These are phyloP conservation scores for Leccinum aurantiacum DNA, from an alignment of 768 basidiomycete species.

Conservation along the genomic window DNA sequence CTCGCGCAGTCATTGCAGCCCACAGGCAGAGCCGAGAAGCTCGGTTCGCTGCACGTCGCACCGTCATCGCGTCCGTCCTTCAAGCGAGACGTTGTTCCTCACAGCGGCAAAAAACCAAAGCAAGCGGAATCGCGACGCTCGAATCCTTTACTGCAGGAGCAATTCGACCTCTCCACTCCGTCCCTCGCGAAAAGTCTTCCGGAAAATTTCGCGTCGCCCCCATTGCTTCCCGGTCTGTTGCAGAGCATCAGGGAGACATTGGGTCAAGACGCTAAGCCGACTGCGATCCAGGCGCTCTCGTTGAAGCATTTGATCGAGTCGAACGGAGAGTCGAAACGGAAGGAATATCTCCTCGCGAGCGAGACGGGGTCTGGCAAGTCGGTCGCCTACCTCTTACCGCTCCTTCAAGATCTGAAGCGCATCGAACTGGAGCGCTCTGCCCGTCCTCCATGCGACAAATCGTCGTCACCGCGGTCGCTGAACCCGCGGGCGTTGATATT, in stretches of 20 bases:
- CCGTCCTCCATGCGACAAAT: constrained; percentile 2
- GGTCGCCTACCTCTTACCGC: constrained; percentile 83
- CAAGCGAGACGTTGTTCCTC: constrained; percentile 19
- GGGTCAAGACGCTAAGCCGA: constrained; percentile 58
- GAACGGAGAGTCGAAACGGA: constrained; percentile 17
- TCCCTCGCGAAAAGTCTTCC: constrained; percentile 33
- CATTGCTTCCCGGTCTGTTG: constrained; percentile 65
- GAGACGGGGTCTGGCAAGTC: constrained; percentile 94
- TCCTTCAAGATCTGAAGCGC: constrained; percentile 75
- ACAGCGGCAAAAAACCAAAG: constrained; percentile 15
- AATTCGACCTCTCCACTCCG: constrained; percentile 37
- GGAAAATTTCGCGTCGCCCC: constrained; percentile 59
- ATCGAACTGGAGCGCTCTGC: constrained; percentile 43
- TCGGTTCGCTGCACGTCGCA: constrained; percentile 29
- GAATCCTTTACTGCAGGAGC: constrained; percentile 35
- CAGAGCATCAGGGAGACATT: constrained; percentile 56
- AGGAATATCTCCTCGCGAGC: constrained; percentile 70
- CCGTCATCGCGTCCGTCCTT: constrained; percentile 18
- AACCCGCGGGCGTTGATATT: constrained; percentile 80
- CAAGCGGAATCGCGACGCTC: background rate
- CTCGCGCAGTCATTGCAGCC: constrained; percentile 32
- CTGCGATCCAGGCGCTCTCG: constrained; percentile 76
- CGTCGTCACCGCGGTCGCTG: constrained; percentile 30
- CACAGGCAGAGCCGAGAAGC: constrained; percentile 24
- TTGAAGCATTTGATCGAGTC: constrained; percentile 59